These are phyloP conservation scores for Penicillium odoratum DNA, from an alignment of 495 filamentous ascomycete genomes.

Conservation along the genomic window DNA sequence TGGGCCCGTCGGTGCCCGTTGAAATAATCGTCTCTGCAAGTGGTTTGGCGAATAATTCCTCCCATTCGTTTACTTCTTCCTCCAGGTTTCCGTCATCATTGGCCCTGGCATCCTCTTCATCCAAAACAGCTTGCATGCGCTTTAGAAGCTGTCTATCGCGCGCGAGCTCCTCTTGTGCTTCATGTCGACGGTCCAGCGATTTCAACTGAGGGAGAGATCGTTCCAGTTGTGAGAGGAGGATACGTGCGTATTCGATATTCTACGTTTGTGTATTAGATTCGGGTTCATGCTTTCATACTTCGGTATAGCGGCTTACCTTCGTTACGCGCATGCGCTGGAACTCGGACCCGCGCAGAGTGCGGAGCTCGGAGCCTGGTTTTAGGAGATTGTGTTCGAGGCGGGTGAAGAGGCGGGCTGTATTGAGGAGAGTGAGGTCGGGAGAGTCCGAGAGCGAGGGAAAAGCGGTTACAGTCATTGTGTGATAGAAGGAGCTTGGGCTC, in stretches of 20 bases:
- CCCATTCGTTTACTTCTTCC: constrained; percentile 29
- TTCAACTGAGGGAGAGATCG: constrained; percentile 67
- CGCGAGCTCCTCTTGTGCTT: constrained; percentile 64
- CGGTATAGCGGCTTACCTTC: constrained; percentile 18
- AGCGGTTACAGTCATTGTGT: constrained; percentile 35
- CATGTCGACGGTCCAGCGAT: constrained; percentile 62
- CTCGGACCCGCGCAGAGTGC: constrained; percentile 60
- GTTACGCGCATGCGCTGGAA: constrained; percentile 67
- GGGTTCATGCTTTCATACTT: neutral
- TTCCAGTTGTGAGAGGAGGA: constrained; percentile 73
- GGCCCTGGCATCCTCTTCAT: constrained; percentile 37
- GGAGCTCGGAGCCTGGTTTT: constrained; percentile 60
- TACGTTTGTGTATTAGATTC: constrained; percentile 25
- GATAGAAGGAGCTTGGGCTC: neutral
- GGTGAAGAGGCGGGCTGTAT: constrained; percentile 70
- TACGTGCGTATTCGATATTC: constrained; percentile 81
- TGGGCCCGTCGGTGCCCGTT: neutral
- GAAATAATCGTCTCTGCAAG: neutral
- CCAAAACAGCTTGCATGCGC: constrained; percentile 59
- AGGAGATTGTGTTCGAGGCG: constrained; percentile 74
- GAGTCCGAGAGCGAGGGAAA: constrained; percentile 29
- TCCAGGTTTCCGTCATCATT: constrained; percentile 12
- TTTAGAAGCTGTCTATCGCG: constrained; percentile 65
- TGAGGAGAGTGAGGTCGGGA: constrained; percentile 49
- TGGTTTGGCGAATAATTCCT: constrained; percentile 37